These are phyloP conservation scores for Hypoxylon subgilvum DNA, from an alignment of 495 filamentous ascomycete genomes.

Conservation along the genomic window DNA sequence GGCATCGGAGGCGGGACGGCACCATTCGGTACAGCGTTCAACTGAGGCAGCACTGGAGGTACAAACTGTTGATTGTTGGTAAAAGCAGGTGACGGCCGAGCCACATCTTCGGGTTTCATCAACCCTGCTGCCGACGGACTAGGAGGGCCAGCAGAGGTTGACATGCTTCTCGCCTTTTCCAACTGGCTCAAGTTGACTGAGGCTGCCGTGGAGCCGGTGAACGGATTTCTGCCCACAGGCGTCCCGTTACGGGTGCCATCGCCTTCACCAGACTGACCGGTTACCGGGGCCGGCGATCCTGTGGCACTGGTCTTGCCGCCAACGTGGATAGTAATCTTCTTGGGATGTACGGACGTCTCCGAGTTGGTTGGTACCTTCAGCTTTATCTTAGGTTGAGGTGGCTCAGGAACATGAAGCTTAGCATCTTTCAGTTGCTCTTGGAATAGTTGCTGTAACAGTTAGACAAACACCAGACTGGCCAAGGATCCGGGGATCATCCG, in stretches of 20 bases:
- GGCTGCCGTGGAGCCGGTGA: slow-evolving; percentile 34
- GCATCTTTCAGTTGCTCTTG: slow-evolving; percentile 68
- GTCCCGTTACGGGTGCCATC: slow-evolving; percentile 42
- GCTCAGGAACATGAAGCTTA: slow-evolving; percentile 66
- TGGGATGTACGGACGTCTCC: slow-evolving; percentile 47
- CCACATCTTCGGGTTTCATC: slow-evolving; percentile 53
- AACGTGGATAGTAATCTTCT: slow-evolving; percentile 63
- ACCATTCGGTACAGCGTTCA: slow-evolving; percentile 45
- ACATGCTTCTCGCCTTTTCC: slow-evolving; percentile 53
- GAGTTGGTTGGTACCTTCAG: slow-evolving; percentile 63
- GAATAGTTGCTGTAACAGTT: slow-evolving; percentile 64
- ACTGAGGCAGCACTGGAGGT: slow-evolving; percentile 33
- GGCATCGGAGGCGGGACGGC: slow-evolving; percentile 31
- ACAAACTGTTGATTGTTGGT: slow-evolving; percentile 38
- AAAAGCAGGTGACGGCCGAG: slow-evolving; percentile 48
- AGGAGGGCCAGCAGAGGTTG: slow-evolving; percentile 54
- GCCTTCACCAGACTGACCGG: slow-evolving; percentile 48
- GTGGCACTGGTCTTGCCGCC: slow-evolving; percentile 56
- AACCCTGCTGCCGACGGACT: slow-evolving; percentile 49
- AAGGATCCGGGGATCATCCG: neutral
- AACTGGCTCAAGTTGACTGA: slow-evolving; percentile 41
- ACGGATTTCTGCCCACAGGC: slow-evolving; percentile 32
- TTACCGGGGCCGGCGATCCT: slow-evolving; percentile 61
- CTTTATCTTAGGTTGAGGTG: slow-evolving; percentile 75
- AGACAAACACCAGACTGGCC: slow-evolving; percentile 29